Percentiles rank a stretch among this genome's conserved stretches.
Conservation (phyloP, 2,329 filamentous ascomycete genomes). For the Xylariaceae sp. region DNA sequence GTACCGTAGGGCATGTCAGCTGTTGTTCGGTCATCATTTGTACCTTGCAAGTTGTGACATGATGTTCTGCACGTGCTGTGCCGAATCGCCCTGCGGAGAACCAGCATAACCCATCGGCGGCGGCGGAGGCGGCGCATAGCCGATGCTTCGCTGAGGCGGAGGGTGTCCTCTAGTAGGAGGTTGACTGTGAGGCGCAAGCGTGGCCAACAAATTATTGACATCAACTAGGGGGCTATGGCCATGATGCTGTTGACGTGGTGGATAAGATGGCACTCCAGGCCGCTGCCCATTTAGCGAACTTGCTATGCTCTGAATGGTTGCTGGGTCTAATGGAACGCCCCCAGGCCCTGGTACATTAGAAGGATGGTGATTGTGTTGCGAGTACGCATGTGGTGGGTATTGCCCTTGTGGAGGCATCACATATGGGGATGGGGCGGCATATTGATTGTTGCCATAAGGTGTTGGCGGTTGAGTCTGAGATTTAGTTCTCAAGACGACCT, state of each 20-base stretch:
- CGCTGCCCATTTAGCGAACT: constrained; percentile 32
- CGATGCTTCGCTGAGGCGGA: constrained; percentile 24
- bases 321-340: constrained; percentile 30
- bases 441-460: constrained; percentile 28
- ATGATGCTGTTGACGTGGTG: constrained; percentile 17
- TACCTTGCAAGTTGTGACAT: constrained; percentile 70
- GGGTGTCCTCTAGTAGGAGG: constrained; percentile 18
- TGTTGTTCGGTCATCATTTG: constrained; percentile 45
- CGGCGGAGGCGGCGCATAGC: constrained; percentile 30
- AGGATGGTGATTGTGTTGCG: constrained; percentile 21
- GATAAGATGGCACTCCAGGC: constrained; percentile 20
- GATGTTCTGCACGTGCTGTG: constrained; percentile 66
- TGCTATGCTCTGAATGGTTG: constrained; percentile 34
- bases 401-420: constrained; percentile 22
- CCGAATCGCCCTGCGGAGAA: constrained; percentile 35
- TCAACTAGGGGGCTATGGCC: constrained; percentile 26
- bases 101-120: constrained; percentile 25
- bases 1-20: background rate
- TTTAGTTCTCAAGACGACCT: constrained; percentile 75
- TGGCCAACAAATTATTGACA: constrained; percentile 28
- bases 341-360: constrained; percentile 4
- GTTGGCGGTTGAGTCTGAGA: constrained; percentile 32
- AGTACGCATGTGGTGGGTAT: constrained; percentile 29
- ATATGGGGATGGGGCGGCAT: constrained; percentile 28
- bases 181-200: constrained; percentile 30